Evolutionary conservation across 768 basidiomycete species (phyloP), one percentile per base, ranked within the genome.

Genomic region (Mrakia gelida): DNA sequence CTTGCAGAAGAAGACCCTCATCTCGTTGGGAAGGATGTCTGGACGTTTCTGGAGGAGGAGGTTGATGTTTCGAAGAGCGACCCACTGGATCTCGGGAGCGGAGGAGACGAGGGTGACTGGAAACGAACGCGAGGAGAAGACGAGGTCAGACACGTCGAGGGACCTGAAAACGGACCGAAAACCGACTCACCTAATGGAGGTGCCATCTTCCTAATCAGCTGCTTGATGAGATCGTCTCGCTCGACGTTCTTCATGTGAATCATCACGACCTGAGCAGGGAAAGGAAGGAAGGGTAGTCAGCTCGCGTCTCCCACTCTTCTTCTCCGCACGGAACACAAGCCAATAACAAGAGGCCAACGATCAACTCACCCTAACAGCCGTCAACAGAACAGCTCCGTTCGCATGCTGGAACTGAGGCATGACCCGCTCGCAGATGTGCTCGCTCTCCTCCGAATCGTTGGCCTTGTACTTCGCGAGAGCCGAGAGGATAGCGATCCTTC

Each of bases 1-100:
- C 85, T 99, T 98, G 92, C 95, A 98, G 86, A 99, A 99, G 86
- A 99, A 98, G 21, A 98, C 95, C 82, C 94, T 94, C 82, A 99
- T 96, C 83, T 98, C 97, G 85, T 97, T 97, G 85, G 92, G 92
- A 61, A 99, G 87, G 45, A 99, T 93, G 18, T 90, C 85, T 4
- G 97, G 95, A 43, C 97, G 89, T 70, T 96, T 89, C 86, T 98
- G 97, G 80, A 99, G 95, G 83, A 99, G 97, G 70, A 99, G 88
- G 71, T 98, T 88, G 83, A 99, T 98, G 82, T 99, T 99, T 73
- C 97, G 90, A 43, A 99, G 86, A 2, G 94, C 93, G 75, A 99
- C 95, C 83, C 98, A 99, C 88, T 98, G 97, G 3, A 99, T 96
- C 85, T 98, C 97, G 30, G 95, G 93, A 49, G 97, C 96, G 18